phyloP scores from a whole-genome alignment of 2,329 filamentous ascomycete genomes.

The Aspergillus amoenus region DNA sequence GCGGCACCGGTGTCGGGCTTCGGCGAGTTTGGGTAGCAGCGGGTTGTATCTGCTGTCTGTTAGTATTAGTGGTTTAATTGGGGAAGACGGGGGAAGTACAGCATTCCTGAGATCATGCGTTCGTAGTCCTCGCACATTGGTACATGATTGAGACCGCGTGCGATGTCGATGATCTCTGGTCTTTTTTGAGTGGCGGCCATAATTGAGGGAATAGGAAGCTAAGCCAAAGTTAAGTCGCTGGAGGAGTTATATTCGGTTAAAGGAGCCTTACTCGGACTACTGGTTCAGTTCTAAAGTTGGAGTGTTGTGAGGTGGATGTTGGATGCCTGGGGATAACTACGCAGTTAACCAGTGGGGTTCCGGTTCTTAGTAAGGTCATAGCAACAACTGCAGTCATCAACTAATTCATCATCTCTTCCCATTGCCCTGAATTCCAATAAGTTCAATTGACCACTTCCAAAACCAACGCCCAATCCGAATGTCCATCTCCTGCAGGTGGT shows the following conservation, averaged over 20 bases:
- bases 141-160: constrained; percentile 23
- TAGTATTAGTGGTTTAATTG: not conserved
- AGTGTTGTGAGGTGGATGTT: too few relatives aligned
- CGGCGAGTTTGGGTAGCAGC: constrained; percentile 22
- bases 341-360: too few relatives aligned
- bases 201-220: too few relatives aligned
- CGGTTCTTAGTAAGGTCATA: too few relatives aligned
- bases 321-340: too few relatives aligned
- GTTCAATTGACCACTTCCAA: not conserved
- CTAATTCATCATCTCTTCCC: too few relatives aligned
- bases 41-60: constrained; percentile 30
- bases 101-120: constrained; percentile 37
- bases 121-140: constrained; percentile 38
- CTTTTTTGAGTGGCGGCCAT: constrained; percentile 26
- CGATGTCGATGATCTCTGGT: constrained; percentile 31
- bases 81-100: constrained; percentile 17
- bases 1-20: constrained; percentile 31
- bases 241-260: too few relatives aligned
- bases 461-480: not conserved
- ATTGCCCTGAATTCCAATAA: too few relatives aligned
- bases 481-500: not conserved
- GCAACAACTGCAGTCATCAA: too few relatives aligned
- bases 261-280: too few relatives aligned
- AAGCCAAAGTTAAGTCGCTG: too few relatives aligned
- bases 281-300: too few relatives aligned